Base-by-base conservation (phyloP, 1,284 basidiomycete genomes). In the Fomitopsis pinicola region DNA sequence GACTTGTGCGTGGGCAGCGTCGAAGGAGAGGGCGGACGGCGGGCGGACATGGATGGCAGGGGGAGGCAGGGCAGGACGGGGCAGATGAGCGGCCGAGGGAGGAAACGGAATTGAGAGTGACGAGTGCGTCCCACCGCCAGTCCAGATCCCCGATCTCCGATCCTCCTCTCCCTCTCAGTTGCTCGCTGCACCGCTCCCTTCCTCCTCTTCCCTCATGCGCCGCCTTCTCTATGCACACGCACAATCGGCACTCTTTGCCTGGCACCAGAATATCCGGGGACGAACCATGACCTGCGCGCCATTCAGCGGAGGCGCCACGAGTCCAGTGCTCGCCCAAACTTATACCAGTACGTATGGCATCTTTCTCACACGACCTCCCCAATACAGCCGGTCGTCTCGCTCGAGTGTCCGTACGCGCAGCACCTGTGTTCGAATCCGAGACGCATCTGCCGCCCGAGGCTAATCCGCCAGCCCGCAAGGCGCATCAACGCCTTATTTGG, bases 121-220 rank as follows among this genome's bases (percentile, higher is more conserved):
- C 52, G 52, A 38, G 35, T 54, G 52, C 52, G 52, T 54, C 52
- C 52, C 52, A 54, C 52, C 52, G 52, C 52, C 52, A 54, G 52
- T 54, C 52, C 52, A 54, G 52, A 54, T 54, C 52, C 52, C 52
- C 52, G 52, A 54, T 54, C 52, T 54, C 52, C 52, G 52, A 54
- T 54, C 52, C 52, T 33, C 9, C 46, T 30, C 42, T 42, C 42
- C n/a, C 42, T 45, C 42, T 19, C 42, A 9, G 10, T 45, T 15
- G 22, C n/a, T 19, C n/a, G 12, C 26, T 30, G 48, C 28, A 12
- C 5, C 48, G 26, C 48, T 33, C 48, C 12, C 45, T 28, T 26
- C 28, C 14, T 6, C 6, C 48, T 15, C 48, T 12, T 50, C n/a
- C 38, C 12, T 14, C 42, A 9, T 22, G 15, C 48, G 28, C 12